Conservation (phyloP, 2,329 filamentous ascomycete species). For the Hirsutella thompsonii region DNA sequence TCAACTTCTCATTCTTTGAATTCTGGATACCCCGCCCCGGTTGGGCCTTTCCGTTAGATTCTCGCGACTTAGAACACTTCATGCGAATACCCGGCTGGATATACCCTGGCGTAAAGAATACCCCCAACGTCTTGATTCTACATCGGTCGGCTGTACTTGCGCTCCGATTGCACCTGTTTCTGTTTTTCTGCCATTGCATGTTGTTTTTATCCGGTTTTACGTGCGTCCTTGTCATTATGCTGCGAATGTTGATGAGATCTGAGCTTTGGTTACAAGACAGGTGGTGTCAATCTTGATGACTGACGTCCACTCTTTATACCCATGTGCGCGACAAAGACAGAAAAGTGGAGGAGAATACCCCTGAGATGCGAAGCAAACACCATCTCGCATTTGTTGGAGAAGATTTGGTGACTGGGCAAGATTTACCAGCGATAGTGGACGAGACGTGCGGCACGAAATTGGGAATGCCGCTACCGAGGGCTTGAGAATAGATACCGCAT, state of each 20-base stretch:
- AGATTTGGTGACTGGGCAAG: background rate
- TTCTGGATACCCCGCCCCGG: slow-evolving; percentile 91
- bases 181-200: slow-evolving; percentile 3
- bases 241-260: slow-evolving; percentile 5
- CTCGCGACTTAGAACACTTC: slow-evolving; percentile 29
- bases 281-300: slow-evolving; percentile 19
- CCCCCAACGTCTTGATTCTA: slow-evolving; percentile 20
- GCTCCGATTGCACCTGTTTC: slow-evolving; percentile 2
- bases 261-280: slow-evolving; percentile 7
- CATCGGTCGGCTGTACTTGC: slow-evolving; percentile 6
- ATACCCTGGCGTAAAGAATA: slow-evolving; percentile 53
- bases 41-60: slow-evolving; percentile 82
- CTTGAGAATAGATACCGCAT: background rate
- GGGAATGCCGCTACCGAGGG: background rate
- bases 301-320: slow-evolving; percentile 22
- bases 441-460: background rate
- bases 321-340: slow-evolving; percentile 17
- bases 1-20: slow-evolving; percentile 89
- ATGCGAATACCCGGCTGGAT: slow-evolving; percentile 51
- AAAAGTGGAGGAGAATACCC: slow-evolving; percentile 21
- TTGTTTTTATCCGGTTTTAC: slow-evolving; percentile 6
- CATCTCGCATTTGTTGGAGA: slow-evolving; percentile 8
- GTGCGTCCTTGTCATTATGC: slow-evolving; percentile 2
- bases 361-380: slow-evolving; percentile 12
- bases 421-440: background rate